phyloP scores from a whole-genome alignment of 495 filamentous ascomycete species.

The Penicillium simplicissimum region DNA sequence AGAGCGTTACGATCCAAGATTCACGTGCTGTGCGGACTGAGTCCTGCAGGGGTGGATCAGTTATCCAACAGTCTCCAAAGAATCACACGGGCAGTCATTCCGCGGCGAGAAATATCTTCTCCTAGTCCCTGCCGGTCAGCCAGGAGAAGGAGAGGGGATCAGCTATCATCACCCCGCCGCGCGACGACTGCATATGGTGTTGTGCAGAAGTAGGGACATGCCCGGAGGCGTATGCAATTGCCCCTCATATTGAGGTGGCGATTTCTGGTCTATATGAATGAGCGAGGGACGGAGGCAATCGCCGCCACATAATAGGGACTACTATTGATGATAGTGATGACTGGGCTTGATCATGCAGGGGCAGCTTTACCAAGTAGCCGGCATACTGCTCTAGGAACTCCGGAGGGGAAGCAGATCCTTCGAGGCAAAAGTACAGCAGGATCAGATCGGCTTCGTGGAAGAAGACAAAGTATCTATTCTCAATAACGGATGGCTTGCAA shows the following conservation, averaged over 20 bases:
- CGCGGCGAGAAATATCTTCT: neutral
- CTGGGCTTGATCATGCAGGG: slow-evolving; percentile 8
- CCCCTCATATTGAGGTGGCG: slow-evolving; percentile 3
- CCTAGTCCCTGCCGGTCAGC: neutral
- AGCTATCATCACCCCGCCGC: slow-evolving; percentile 16
- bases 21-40: neutral
- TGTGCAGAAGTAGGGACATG: neutral
- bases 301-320: neutral
- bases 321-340: neutral
- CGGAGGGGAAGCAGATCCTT: neutral
- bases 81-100: neutral
- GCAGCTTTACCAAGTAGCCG: neutral
- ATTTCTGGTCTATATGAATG: neutral
- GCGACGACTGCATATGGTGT: neutral
- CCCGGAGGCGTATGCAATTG: neutral
- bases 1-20: neutral
- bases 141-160: slow-evolving; percentile 15
- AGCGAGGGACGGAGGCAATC: neutral
- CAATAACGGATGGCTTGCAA: no score
- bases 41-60: neutral
- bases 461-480: no score
- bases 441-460: neutral
- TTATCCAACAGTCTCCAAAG: neutral
- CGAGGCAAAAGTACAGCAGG: neutral
- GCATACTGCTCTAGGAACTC: slow-evolving; percentile 3